Conservation (phyloP, 805 yeast species). For the Candida ortonii region DNA sequence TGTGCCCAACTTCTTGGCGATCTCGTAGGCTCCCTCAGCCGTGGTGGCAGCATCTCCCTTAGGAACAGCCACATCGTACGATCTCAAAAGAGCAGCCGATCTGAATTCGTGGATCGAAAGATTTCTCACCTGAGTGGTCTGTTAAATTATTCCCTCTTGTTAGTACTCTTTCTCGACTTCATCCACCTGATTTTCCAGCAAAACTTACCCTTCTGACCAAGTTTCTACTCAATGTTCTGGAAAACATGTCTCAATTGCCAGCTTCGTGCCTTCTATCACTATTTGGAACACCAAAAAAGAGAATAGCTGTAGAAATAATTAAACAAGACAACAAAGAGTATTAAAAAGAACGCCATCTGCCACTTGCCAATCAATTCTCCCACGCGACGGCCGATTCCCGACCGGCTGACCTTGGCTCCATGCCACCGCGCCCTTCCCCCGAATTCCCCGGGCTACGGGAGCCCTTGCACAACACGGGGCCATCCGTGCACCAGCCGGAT, state of each 20-base stretch:
- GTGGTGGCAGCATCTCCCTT: constrained; percentile 88
- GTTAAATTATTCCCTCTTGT: no score
- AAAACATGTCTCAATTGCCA: constrained; percentile 19
- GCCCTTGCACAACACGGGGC: constrained; percentile 12
- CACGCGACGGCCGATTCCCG: no score
- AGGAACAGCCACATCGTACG: constrained; percentile 88
- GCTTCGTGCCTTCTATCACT: no score
- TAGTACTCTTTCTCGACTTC: no score
- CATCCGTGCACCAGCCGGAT: neutral
- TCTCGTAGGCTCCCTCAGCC: constrained; percentile 80
- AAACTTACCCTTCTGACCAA: constrained; percentile 22
- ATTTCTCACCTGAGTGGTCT: constrained; percentile 48
- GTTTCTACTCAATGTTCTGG: constrained; percentile 22
- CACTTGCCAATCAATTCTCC: constrained; percentile 9
- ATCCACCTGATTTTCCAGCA: no score
- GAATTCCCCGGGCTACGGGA: no score
- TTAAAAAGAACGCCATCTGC: neutral
- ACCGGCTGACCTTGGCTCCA: no score
- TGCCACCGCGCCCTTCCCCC: no score
- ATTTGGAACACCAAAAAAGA: no score
- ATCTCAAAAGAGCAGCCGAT: constrained; percentile 79
- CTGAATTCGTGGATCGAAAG: constrained; percentile 94
- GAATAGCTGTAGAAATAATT: no score
- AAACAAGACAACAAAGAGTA: neutral
- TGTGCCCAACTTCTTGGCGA: constrained; percentile 72